Percentiles rank a stretch among this genome's conserved stretches.
These are phyloP conservation scores for Gracilaria caudata DNA, from an alignment of 23 red algal genomes.

Conservation along the genomic window DNA sequence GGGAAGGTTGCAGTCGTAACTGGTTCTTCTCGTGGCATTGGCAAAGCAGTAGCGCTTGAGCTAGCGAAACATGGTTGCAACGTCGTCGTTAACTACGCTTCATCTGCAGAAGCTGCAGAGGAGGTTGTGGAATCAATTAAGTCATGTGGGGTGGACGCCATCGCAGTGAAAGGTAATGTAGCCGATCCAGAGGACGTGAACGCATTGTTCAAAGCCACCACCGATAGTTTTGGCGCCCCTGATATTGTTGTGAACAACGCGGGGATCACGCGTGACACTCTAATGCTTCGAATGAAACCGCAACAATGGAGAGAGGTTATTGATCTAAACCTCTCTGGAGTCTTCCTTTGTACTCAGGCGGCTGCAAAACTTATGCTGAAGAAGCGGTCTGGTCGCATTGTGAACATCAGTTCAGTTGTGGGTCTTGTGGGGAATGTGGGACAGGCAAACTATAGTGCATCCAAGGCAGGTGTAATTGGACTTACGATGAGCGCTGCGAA, in stretches of 20 bases:
- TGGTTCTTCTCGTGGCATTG: conserved; percentile 92
- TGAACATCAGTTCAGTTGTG: conserved; percentile 96
- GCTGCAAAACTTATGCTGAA: conserved; percentile 99
- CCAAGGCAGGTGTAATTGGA: conserved; percentile 95
- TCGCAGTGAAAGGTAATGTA: conserved; percentile 89
- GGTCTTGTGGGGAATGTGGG: conserved; percentile 95
- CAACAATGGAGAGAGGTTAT: conserved; percentile 96
- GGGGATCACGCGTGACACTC: conserved; percentile 89
- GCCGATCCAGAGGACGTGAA: conserved; percentile 68
- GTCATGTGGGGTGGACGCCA: conserved; percentile 73
- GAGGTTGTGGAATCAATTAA: conserved; percentile 84
- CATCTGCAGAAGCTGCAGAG: conserved; percentile 75
- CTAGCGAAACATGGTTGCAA: conserved; percentile 81
- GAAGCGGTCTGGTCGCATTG: conserved; percentile 86
- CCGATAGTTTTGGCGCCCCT: conserved; percentile 67
- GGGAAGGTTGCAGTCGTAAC: conserved; percentile 94
- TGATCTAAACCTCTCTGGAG: conserved; percentile 92
- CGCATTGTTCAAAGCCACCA: conserved; percentile 70
- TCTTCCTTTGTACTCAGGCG: conserved; percentile 93
- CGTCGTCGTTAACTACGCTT: conserved; percentile 95
- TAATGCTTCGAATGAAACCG: conserved; percentile 87
- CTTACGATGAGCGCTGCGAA: conserved; percentile 85
- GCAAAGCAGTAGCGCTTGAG: conserved; percentile 82
- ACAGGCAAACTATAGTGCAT: conserved; percentile 96
- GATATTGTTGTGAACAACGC: conserved; percentile 98